phyloP scores from a whole-genome alignment of 352 stramenopile genomes.

The Phytophthora crassamura region DNA sequence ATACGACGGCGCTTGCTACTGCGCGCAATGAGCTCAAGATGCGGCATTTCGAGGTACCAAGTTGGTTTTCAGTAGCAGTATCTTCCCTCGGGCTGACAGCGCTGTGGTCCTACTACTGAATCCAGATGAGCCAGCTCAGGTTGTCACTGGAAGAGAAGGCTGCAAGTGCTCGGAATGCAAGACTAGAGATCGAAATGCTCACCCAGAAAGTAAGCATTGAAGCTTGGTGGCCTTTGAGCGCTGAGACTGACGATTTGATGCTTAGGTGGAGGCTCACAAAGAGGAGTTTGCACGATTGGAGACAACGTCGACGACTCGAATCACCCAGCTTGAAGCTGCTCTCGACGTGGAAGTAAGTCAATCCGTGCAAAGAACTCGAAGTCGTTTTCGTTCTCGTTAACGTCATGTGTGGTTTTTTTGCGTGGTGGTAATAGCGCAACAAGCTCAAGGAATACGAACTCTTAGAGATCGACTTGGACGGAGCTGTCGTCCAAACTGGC shows the following conservation, averaged over 20 bases:
- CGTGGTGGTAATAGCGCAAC: conserved; percentile 36
- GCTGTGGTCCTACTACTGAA: not conserved
- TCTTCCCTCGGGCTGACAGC: no score
- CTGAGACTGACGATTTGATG: not conserved
- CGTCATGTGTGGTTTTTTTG: not conserved
- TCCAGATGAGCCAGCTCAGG: conserved; percentile 68
- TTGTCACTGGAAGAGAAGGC: conserved; percentile 66
- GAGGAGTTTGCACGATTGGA: conserved; percentile 79
- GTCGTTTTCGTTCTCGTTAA: not conserved
- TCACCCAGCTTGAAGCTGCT: conserved; percentile 59
- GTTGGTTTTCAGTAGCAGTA: no score
- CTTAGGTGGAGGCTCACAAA: conserved; percentile 67
- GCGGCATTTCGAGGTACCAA: conserved; percentile 72
- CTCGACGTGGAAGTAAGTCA: conserved; percentile 58
- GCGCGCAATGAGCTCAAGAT: conserved; percentile 79
- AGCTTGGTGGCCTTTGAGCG: not conserved
- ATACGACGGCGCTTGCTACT: conserved; percentile 54
- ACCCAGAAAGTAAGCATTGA: conserved; percentile 57
- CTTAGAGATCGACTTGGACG: conserved; percentile 77
- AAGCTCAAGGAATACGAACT: conserved; percentile 79
- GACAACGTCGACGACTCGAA: conserved; percentile 63
- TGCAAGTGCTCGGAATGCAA: conserved; percentile 36
- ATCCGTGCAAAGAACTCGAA: not conserved
- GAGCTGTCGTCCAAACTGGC: conserved; percentile 69
- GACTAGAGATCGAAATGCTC: conserved; percentile 72